A percentile compares a stretch with the other conserved stretches of the same genome.
Evolutionary conservation across 768 basidiomycete species (phyloP).

Genomic region (Suillus alpinus): DNA sequence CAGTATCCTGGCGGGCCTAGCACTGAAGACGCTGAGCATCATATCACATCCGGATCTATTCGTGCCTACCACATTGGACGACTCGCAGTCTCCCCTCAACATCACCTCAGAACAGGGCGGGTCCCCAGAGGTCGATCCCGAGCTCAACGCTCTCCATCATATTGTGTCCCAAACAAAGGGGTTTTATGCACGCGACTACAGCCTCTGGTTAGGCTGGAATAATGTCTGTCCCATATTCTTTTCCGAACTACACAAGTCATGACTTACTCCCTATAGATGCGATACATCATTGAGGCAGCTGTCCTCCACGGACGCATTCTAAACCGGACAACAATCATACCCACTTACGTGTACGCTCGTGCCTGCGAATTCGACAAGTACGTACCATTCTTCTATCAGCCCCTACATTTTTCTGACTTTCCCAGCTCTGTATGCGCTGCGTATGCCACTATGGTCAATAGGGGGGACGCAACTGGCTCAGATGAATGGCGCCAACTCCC

Average conservation of each 20-base stretch:
- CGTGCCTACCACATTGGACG: conserved; percentile 3
- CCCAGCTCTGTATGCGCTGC: conserved; percentile 36
- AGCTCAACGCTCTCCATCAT: conserved; percentile 29
- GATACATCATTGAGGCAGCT: conserved; percentile 47
- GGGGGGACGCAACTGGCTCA: conserved; percentile 37
- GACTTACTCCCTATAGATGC: conserved; percentile 31
- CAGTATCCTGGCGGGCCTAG: conserved; percentile 28
- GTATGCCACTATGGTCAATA: conserved; percentile 44
- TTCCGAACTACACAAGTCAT: neutral
- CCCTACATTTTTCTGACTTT: neutral
- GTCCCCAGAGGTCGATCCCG: conserved; percentile 12
- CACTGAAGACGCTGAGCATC: conserved; percentile 16
- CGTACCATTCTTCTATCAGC: neutral
- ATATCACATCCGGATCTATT: conserved; percentile 15
- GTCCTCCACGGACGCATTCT: conserved; percentile 41
- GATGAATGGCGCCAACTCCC: conserved; percentile 42
- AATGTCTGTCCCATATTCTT: conserved; percentile 30
- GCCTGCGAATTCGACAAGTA: conserved; percentile 38
- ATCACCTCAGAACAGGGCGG: conserved; percentile 5
- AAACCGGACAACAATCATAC: conserved; percentile 43
- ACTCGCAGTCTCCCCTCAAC: conserved; percentile 14
- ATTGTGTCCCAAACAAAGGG: conserved; percentile 41
- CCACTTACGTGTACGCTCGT: conserved; percentile 46
- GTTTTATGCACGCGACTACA: conserved; percentile 45
- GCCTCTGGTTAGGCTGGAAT: conserved; percentile 49